phyloP scores from a whole-genome alignment of 805 yeast genomes.

The Tetrapisispora pingtungensis region DNA sequence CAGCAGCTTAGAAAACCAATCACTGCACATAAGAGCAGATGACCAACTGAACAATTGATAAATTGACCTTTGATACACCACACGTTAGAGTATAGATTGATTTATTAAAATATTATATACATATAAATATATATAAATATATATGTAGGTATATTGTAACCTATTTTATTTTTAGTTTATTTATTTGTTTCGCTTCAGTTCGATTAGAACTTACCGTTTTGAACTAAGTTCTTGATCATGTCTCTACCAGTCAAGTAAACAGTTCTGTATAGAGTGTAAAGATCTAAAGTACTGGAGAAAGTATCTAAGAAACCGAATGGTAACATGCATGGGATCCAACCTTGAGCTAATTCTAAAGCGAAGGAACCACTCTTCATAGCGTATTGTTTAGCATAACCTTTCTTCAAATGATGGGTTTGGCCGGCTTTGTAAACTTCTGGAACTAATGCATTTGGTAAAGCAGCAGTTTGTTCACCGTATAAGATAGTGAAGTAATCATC shows the following conservation, averaged over 20 bases:
- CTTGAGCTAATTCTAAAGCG: slow-evolving; percentile 94
- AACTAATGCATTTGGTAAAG: slow-evolving; percentile 47
- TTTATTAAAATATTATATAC: too few relatives aligned
- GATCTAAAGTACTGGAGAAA: slow-evolving; percentile 70
- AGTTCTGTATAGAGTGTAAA: slow-evolving; percentile 58
- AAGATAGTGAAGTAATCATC: slow-evolving; percentile 93
- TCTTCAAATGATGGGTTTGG: slow-evolving; percentile 66
- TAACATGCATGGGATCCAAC: slow-evolving; percentile 97
- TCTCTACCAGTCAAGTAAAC: slow-evolving; percentile 65
- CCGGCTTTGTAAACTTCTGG: slow-evolving; percentile 81
- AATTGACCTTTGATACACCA: too few relatives aligned
- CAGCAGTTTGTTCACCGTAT: slow-evolving; percentile 68
- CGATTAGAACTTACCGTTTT: slow-evolving; percentile 54
- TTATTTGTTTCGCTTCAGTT: too few relatives aligned
- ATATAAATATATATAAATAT: too few relatives aligned
- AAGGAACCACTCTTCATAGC: slow-evolving; percentile 71
- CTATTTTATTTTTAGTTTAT: too few relatives aligned
- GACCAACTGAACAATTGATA: too few relatives aligned
- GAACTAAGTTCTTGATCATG: slow-evolving; percentile 56
- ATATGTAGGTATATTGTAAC: too few relatives aligned
- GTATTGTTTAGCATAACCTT: slow-evolving; percentile 76
- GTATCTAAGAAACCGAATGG: slow-evolving; percentile 90
- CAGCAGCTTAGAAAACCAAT: too few relatives aligned
- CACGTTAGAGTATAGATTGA: too few relatives aligned
- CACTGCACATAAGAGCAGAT: too few relatives aligned